Evolutionary conservation across 1,139 yeast genomes (phyloP), one percentile per base, ranked within the genome.

Genomic region (Yamadazyma trypodendri): DNA sequence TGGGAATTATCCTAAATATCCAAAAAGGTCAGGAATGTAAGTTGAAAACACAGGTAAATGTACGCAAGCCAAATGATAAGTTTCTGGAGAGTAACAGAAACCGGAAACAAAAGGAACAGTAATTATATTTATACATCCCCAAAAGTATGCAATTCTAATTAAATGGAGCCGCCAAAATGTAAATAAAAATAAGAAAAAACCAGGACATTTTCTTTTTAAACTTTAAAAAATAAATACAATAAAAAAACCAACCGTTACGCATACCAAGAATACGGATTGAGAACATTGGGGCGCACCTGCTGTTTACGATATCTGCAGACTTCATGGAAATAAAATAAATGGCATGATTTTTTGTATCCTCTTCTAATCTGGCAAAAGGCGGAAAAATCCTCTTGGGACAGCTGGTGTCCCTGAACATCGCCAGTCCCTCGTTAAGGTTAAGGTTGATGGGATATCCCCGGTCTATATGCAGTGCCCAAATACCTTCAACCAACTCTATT

Each of bases 111-210:
- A 28, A 23, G 31, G 31, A 28, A 18, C 18, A 11, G 3, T 10
- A 9, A 10, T 7, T 12, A 28, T 28, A 28, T 28, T 28, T 28
- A 28, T 28, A 28, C 31, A 13, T 18, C 21, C 31, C 23, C 14
- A n/a, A 18, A 8, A 6, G 4, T 7, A 17, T 28, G 11, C 18
- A 28, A 17, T 18, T 18, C 31, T 6, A 15, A 18, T 18, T 28
- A 18, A 11, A 28, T 11, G 23, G 17, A 18, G 7, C 10, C 20
- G 13, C 24, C 25, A 32, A 23, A 23, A 32, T 9, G 6, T 12
- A 24, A 25, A 24, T 14, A 24, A 17, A 18, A 11, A 15, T 16
- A 28, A 28, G 17, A 27, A 13, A 27, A 12, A 4, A 27, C 15
- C 31, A 7, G 6, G 10, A 21, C 23, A 7, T 21, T 21, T 21